Percentiles rank a stretch among this genome's conserved stretches.
Evolutionary conservation across 164 flowering plant genomes (phyloP).

Genomic region (Liriodendron chinense): DNA sequence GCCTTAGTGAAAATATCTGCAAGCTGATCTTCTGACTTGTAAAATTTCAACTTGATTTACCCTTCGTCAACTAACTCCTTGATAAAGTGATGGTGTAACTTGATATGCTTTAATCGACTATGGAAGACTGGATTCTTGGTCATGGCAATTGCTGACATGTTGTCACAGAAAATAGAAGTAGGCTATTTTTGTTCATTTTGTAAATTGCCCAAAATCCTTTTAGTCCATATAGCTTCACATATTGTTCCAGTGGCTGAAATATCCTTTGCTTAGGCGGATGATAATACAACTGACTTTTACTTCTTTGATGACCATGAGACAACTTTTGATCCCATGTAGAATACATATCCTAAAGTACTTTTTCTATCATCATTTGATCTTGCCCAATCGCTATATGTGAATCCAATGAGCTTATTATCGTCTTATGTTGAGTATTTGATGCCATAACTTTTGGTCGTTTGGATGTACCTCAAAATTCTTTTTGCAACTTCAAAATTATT

Average conservation of each 20-base stretch:
- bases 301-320: background rate
- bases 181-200: background rate
- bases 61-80: background rate
- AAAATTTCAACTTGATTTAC: background rate
- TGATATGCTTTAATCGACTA: background rate
- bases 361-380: background rate
- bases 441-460: background rate
- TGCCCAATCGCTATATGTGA: background rate
- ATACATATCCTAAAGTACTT: background rate
- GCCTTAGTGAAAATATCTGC: background rate
- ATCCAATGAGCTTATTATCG: background rate
- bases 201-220: background rate
- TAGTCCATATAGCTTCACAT: background rate
- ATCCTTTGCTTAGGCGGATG: background rate
- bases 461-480: background rate
- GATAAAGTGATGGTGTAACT: background rate
- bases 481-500: background rate
- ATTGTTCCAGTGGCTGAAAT: background rate
- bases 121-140: background rate
- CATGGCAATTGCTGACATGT: background rate
- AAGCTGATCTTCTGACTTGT: background rate
- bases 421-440: slow-evolving; percentile 1
- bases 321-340: background rate
- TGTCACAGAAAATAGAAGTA: background rate
- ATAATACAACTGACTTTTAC: background rate